Conservation (phyloP, 139 green algal genomes). For the Coelastrella sp. region DNA sequence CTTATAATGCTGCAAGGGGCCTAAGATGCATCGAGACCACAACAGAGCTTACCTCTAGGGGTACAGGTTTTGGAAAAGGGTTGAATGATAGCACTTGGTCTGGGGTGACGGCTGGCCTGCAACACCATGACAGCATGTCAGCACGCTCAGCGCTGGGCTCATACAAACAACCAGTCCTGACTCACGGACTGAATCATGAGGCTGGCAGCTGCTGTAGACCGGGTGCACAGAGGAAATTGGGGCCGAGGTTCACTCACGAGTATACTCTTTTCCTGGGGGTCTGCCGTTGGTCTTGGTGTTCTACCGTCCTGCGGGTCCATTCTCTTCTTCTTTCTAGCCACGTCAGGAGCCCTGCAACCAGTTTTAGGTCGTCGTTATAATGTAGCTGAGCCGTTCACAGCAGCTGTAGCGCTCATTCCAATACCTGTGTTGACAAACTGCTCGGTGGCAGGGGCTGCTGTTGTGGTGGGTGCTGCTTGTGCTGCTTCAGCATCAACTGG, state of each 20-base stretch:
- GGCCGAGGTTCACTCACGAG: constrained; percentile 4
- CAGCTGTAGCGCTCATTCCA: not conserved
- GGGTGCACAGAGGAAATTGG: too few relatives aligned
- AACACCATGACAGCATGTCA: not conserved
- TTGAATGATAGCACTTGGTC: constrained; percentile 36
- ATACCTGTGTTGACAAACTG: constrained; percentile 31
- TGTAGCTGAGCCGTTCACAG: not conserved
- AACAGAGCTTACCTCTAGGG: constrained; percentile 23
- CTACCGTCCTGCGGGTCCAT: constrained; percentile 17
- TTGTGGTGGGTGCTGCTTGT: not conserved
- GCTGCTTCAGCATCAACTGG: not conserved
- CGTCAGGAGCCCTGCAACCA: constrained; percentile 17
- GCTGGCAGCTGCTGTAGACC: too few relatives aligned
- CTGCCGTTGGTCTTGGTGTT: not conserved
- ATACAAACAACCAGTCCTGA: too few relatives aligned
- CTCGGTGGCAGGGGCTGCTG: not conserved
- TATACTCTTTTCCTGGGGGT: constrained; percentile 23
- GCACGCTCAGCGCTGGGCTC: too few relatives aligned
- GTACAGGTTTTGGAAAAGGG: constrained; percentile 38
- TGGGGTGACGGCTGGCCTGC: constrained; percentile 34
- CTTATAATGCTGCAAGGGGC: not conserved
- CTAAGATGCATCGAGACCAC: not conserved
- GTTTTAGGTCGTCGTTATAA: too few relatives aligned
- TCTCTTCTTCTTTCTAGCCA: constrained; percentile 40
- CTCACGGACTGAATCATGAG: too few relatives aligned